phyloP scores from a whole-genome alignment of 441 rosid species.

The Syzygium malaccense region DNA sequence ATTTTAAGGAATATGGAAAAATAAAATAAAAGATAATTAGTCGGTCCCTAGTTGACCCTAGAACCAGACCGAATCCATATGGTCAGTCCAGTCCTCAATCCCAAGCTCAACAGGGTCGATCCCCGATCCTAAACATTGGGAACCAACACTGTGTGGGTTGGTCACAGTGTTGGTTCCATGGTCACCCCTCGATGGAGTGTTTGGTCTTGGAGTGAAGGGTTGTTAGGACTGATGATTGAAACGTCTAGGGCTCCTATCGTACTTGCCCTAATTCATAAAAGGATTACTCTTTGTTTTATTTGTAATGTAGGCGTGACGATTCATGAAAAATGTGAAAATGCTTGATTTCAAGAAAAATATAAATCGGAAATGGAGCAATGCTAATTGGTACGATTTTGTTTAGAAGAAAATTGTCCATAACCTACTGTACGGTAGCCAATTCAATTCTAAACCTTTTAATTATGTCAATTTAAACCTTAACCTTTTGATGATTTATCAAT shows the following conservation, averaged over 20 bases:
- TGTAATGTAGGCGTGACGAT: not conserved
- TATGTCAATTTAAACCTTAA: not conserved
- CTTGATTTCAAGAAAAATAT: not conserved
- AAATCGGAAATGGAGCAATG: not conserved
- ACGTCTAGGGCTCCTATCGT: not conserved
- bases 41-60: no score
- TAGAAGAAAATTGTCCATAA: not conserved
- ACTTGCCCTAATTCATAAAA: not conserved
- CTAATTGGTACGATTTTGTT: not conserved
- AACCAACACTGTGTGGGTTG: no score
- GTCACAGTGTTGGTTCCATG: no score
- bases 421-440: accelerated
- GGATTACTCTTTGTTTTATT: not conserved
- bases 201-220: not conserved
- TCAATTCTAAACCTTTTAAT: not conserved
- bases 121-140: no score
- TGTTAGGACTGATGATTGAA: not conserved
- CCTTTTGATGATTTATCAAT: not conserved
- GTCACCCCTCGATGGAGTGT: not conserved
- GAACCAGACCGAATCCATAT: no score
- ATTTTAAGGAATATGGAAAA: no score
- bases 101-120: no score
- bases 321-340: not conserved
- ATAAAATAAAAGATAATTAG: no score
- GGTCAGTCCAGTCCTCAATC: no score